Base-by-base conservation (phyloP, 2,329 filamentous ascomycete genomes). In the Dactylonectria estremocensis region DNA sequence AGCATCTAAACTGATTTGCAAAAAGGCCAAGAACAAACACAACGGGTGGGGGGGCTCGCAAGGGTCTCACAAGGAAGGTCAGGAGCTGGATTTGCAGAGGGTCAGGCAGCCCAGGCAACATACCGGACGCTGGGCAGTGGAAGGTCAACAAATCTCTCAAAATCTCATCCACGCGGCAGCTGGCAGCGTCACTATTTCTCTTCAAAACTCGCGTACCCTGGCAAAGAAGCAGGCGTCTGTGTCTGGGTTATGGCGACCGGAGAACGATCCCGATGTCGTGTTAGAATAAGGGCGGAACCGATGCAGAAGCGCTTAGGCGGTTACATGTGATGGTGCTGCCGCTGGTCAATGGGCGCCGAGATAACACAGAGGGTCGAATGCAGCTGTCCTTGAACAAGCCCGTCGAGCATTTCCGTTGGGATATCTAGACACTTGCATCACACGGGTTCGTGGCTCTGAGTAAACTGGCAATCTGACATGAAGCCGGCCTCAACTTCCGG, bases 401-500 rank as follows among this genome's bases (percentile, higher is more conserved):
- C 28, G 28, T n/a, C 20, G 10, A n/a, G 6, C 9, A 35, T 11
- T 52, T n/a, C 28, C 16, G 20, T 52, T 52, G 5, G 28, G 8
- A 13, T 33, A 10, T n/a, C 5, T n/a, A 7, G 46, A 31, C 14
- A 14, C 10, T 14, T 28, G 14, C n/a, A n/a, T n/a, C n/a, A n/a
- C n/a, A n/a, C n/a, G 48, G 43, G 43, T 43, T 28, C 37, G 13
- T 18, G 53, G 45, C 33, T 22, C 35, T 54, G 45, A 31, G 40
- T 24, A 7, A 24, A 45, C 37, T 48, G 16, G 46, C 37, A 22
- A 24, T 35, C 46, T 18, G 18, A 22, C n/a, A 45, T 22, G 16
- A 50, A 56, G 60, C 48, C 73, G 73, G 67, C 50, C 65, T 67
- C 70, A 49, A 68, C 58, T 68, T 67, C 73, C 69, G 68, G 73